phyloP scores from a whole-genome alignment of 176 grass and related monocot genomes.

The Raddia distichophylla region DNA sequence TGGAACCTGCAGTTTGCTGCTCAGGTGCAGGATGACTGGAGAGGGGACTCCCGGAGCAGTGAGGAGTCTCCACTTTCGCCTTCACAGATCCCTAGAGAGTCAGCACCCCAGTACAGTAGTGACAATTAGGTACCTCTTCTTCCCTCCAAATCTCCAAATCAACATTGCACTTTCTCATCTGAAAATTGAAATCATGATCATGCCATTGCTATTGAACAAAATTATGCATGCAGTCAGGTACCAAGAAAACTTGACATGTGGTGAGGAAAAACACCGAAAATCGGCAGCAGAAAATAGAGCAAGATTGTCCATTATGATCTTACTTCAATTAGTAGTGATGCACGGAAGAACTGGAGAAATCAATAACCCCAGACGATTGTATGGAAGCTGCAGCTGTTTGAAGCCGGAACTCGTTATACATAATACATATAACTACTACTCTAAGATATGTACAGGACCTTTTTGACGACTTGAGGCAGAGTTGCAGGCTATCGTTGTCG shows the following conservation, averaged over 20 bases:
- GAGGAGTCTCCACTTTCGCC: constrained; percentile 64
- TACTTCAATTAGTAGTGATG: background rate
- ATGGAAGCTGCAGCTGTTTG: constrained; percentile 23
- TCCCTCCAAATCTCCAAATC: background rate
- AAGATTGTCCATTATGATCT: background rate
- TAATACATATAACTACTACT: background rate
- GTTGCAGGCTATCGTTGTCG: background rate
- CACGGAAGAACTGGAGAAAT: background rate
- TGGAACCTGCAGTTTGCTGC: constrained; percentile 95
- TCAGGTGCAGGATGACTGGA: constrained; percentile 88
- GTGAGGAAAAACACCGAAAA: background rate
- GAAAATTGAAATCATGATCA: background rate
- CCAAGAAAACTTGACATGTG: background rate
- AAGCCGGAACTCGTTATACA: constrained; percentile 7
- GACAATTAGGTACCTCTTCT: background rate
- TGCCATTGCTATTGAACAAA: background rate
- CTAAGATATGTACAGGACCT: constrained; percentile 36
- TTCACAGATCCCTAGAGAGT: constrained; percentile 41
- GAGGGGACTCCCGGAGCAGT: constrained; percentile 54
- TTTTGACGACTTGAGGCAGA: background rate
- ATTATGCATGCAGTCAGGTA: background rate
- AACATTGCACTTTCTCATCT: background rate
- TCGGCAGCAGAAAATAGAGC: background rate
- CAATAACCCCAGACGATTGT: constrained; percentile 23
- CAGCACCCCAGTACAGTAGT: background rate